Conservation (phyloP, 495 filamentous ascomycete species). For the Gamarada debralockiae region DNA sequence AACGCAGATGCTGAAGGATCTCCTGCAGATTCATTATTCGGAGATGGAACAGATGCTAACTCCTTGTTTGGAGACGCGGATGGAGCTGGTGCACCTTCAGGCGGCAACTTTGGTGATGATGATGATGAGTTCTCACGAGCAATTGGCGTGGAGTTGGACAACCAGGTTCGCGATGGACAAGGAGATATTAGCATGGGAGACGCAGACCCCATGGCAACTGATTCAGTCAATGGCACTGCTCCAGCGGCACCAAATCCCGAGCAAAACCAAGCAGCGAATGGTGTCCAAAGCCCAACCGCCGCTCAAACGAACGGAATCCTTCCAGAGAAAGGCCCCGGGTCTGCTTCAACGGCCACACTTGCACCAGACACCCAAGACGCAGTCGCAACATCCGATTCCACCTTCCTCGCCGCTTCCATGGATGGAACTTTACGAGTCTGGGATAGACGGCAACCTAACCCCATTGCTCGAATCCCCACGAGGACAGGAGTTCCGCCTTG, state of each 20-base stretch:
- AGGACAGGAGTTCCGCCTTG: constrained; percentile 76
- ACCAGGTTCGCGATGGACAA: constrained; percentile 34
- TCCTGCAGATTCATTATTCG: constrained; percentile 76
- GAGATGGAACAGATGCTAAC: constrained; percentile 50
- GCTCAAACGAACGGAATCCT: constrained; percentile 46
- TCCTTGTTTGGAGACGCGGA: constrained; percentile 54
- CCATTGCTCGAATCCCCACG: constrained; percentile 74
- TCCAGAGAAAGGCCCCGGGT: constrained; percentile 38
- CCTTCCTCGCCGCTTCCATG: constrained; percentile 82
- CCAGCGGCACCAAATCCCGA: not conserved
- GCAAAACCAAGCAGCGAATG: constrained; percentile 15
- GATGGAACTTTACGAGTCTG: constrained; percentile 88
- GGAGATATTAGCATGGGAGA: constrained; percentile 38
- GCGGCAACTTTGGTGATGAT: constrained; percentile 67
- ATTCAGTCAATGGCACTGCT: not conserved
- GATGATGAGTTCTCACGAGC: constrained; percentile 84
- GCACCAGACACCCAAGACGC: constrained; percentile 32
- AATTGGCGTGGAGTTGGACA: constrained; percentile 61
- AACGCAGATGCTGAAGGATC: constrained; percentile 49
- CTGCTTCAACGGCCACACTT: constrained; percentile 21
- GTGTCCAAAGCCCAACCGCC: constrained; percentile 34
- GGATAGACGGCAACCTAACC: constrained; percentile 76
- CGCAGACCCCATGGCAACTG: not conserved
- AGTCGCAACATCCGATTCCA: constrained; percentile 51
- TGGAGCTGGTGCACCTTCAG: constrained; percentile 51